phyloP scores from a whole-genome alignment of 179 eudicot species.

The Corrigiola litoralis region DNA sequence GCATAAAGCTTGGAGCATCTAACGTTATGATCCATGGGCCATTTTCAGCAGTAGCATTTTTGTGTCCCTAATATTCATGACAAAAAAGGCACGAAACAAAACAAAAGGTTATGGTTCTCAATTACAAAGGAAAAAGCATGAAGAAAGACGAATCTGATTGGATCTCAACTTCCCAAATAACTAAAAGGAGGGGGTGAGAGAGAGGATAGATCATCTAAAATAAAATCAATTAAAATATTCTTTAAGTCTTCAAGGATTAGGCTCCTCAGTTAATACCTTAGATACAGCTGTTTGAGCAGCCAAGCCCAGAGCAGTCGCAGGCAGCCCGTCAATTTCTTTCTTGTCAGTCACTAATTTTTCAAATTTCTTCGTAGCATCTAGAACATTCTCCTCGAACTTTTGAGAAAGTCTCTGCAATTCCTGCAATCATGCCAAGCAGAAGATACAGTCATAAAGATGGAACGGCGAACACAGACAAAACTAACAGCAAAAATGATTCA shows the following conservation, averaged over 20 bases:
- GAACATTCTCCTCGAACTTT: conserved; percentile 86
- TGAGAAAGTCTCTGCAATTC: conserved; percentile 73
- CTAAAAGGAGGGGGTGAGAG: too few species aligned
- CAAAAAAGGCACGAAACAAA: not conserved
- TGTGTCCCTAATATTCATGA: conserved; percentile 64
- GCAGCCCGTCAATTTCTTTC: conserved; percentile 87
- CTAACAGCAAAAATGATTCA: not conserved
- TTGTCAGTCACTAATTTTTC: conserved; percentile 79
- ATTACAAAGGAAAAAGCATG: conserved; percentile 1
- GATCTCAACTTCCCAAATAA: too few species aligned
- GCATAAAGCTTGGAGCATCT: conserved; percentile 83
- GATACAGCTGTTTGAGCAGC: conserved; percentile 96
- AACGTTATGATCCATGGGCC: conserved; percentile 98
- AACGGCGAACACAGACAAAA: not conserved
- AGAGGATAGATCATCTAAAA: too few species aligned
- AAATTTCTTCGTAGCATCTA: conserved; percentile 97
- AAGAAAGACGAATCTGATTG: not conserved
- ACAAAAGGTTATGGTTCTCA: not conserved
- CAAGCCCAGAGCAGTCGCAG: conserved; percentile 84
- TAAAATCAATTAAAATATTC: not conserved
- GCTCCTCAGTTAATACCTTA: conserved; percentile 44
- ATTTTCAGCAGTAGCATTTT: conserved; percentile 87
- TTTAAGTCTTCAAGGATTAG: not conserved
- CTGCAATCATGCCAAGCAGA: conserved; percentile 34
- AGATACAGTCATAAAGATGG: not conserved